Evolutionary conservation across 306 rosid species (phyloP), one percentile per base, ranked within the genome.

Genomic region (Vigna reflexopilosa): DNA sequence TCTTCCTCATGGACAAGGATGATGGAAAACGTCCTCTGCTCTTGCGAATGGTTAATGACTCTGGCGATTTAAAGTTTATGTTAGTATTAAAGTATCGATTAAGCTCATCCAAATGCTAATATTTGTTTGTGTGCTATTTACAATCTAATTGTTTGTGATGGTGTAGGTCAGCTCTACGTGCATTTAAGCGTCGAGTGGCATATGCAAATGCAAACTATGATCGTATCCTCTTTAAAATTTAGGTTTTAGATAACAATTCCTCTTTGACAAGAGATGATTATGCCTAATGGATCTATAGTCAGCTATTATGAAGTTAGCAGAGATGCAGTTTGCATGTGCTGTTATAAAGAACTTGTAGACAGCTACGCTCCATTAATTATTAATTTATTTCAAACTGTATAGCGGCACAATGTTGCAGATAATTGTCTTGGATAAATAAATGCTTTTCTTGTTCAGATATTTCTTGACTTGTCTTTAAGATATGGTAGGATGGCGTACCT

Each of bases 401-500:
- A 71, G 24, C 50, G 55, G 54, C 75, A 64, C 24, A 17, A 72
- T 58, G 38, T 38, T 67, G 72, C 8, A 3, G 30, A 28, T 52
- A 73, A 79, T 79, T 75, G 70, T 50, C 64, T 62, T 55, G 45
- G 51, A 72, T 76, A 65, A 22, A 67, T 26, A 36, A 54, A 67
- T 68, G 51, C 4, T 68, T 42, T 67, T 10, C 50, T 17, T 59
- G 47, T 83, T 56, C 17, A 64, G 54, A 73, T 30, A 77, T 85
- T 87, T 84, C 89, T 85, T 89, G 84, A 92, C 93, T 83, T 68
- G 16, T 32, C 64, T 73, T 76, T 47, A 90, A 93, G 98, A 95
- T 86, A 87, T 95, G 93, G 99, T 95, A 73, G 99, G 99, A 73
- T 95, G 99, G 99, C 85, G 97, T 80, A 95, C 98, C n/a, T 95